Conservation (phyloP, 257 asterid genomes). For the Capsicum pubescens region DNA sequence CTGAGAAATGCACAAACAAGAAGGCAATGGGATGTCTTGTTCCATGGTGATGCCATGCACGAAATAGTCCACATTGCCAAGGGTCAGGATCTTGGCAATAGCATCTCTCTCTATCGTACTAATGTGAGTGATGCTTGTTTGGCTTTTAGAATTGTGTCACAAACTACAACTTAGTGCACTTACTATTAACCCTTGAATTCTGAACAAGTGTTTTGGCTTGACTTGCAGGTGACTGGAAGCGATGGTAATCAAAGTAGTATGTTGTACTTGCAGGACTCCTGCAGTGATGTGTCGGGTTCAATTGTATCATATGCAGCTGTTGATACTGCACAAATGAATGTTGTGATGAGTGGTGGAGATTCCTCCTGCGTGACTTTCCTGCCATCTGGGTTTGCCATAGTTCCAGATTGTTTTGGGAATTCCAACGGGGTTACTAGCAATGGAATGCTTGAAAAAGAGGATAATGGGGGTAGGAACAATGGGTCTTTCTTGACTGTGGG, state of each 20-base stretch:
- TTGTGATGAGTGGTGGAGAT: conserved; percentile 72
- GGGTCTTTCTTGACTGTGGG: conserved; percentile 77
- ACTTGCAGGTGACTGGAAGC: conserved; percentile 50
- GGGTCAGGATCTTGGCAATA: conserved; percentile 68
- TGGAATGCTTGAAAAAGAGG: conserved; percentile 30
- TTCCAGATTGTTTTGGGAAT: conserved; percentile 57
- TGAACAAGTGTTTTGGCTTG: not conserved
- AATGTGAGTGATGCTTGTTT: conserved; percentile 56
- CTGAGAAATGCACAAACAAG: conserved; percentile 63
- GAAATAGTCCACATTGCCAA: conserved; percentile 63
- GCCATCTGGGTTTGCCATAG: conserved; percentile 79
- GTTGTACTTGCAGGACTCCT: conserved; percentile 75
- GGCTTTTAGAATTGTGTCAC: not conserved
- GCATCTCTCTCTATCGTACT: conserved; percentile 58
- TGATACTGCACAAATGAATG: conserved; percentile 53
- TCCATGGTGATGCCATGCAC: conserved; percentile 68
- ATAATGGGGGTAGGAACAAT: conserved; percentile 32
- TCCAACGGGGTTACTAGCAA: conserved; percentile 31
- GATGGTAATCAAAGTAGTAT: conserved; percentile 45
- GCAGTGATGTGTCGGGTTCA: conserved; percentile 64
- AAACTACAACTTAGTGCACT: not conserved
- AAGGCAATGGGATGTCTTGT: conserved; percentile 76
- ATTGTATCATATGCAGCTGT: conserved; percentile 66
- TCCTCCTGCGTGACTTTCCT: conserved; percentile 58
- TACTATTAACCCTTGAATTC: not conserved